Conservation (phyloP, 169 alveolate species). For the Pseudocohnilembus persalinus region DNA sequence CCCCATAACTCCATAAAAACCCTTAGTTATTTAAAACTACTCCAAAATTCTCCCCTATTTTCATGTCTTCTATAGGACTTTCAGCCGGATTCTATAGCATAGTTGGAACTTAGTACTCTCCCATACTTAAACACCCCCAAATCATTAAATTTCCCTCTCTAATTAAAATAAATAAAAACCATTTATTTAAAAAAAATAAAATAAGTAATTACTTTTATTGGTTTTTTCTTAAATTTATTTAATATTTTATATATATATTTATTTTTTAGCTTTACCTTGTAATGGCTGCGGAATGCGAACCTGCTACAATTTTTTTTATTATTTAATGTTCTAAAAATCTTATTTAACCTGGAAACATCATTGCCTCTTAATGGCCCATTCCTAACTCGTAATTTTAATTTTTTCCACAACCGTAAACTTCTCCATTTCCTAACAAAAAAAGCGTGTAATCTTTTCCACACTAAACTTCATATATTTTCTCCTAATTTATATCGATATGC, state of each 20-base stretch:
- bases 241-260: too few species aligned
- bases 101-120: neutral
- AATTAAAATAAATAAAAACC: neutral
- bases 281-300: neutral
- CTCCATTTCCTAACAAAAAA: neutral
- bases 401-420: neutral
- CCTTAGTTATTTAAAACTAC: neutral
- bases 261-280: neutral
- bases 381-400: neutral
- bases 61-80: neutral
- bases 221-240: too few species aligned
- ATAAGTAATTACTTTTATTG: too few species aligned
- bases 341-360: neutral
- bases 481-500: too few species aligned
- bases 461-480: neutral
- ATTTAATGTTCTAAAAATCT: too few species aligned
- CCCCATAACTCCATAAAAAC: neutral
- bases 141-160: neutral
- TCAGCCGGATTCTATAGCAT: neutral
- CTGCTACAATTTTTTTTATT: neutral
- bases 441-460: neutral
- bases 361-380: neutral
- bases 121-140: neutral
- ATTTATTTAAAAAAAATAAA: too few species aligned
- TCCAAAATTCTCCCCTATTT: neutral